Percentiles rank a stretch among this genome's conserved stretches.
phyloP scores from a whole-genome alignment of 768 basidiomycete species.

The Hortiboletus campestris region DNA sequence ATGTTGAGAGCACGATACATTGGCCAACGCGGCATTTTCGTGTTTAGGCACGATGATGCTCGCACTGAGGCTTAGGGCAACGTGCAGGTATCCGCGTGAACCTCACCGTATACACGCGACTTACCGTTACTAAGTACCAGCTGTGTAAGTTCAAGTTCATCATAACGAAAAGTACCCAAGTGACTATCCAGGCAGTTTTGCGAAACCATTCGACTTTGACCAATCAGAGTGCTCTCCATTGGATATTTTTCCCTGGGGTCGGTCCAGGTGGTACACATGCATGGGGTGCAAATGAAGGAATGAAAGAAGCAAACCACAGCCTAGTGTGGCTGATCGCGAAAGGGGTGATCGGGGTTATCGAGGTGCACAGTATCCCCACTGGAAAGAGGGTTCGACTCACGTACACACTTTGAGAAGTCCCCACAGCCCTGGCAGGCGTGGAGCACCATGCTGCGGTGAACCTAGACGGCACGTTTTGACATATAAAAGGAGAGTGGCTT shows the following conservation, averaged over 20 bases:
- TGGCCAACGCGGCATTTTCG: no score
- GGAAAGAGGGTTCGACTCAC: slow-evolving; percentile 1
- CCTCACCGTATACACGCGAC: no score
- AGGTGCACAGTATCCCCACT: background rate
- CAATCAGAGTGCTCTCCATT: background rate
- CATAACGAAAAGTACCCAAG: background rate
- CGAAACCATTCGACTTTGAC: background rate
- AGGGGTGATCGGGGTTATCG: background rate
- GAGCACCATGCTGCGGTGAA: background rate
- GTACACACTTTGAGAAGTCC: background rate
- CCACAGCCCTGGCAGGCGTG: background rate
- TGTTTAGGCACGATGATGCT: no score
- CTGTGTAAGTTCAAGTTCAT: no score
- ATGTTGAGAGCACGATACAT: no score
- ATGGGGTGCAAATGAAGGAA: background rate
- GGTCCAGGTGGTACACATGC: background rate
- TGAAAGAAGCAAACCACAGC: background rate
- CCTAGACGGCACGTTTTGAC: background rate
- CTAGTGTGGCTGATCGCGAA: background rate
- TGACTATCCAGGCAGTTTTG: background rate
- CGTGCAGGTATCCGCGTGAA: no score
- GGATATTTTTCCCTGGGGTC: background rate
- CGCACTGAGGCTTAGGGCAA: no score
- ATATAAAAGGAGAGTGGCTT: background rate
- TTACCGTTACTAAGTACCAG: no score